Base-by-base conservation (phyloP, 345 rosid species). In the Aquilaria sinensis region DNA sequence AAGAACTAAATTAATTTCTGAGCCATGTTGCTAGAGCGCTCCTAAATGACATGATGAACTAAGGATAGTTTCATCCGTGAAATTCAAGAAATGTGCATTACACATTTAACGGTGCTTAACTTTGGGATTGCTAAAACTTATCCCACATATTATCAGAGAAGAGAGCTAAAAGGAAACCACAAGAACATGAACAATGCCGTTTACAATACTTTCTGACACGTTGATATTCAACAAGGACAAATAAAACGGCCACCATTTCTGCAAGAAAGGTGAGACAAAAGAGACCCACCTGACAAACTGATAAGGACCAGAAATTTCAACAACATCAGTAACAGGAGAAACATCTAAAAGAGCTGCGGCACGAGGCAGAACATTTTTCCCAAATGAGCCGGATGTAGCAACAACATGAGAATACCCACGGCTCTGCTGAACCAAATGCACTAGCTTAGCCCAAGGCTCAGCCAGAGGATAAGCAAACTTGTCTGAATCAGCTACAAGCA, bases 291-390 rank as follows among this genome's bases (percentile, higher is more conserved):
- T 86, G 74, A 84, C 76, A 76, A 94, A 94, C 57, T 80, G 88
- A 64, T 55, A 46, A 52, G 96, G 71, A 46, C 78, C 81, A 62
- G 78, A 77, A 62, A 94, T 77, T 73, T 70, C 78, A 77, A 80
- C 72, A 67, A 94, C 96, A 82, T 94, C 97, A 60, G 99, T 94
- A 72, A 87, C 66, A 12, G 96, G 99, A 76, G 93, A 90, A 71
- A 94, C 93, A 72, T 90, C 97, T 63, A 90, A 78, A 57, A 90
- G 80, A 64, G 99, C 91, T 62, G 99, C 97, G 1, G 89, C 90
- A 67, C 99, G 95, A 1, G 99, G 97, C 43, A 90, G 69, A 45
- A 86, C 31, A 63, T 90, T 90, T 72, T 94, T 94, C 74, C 99
- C 97, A 54, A 94, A 94, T 56, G 99, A 94, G 73, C 84, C 76